phyloP scores from a whole-genome alignment of 2,329 filamentous ascomycete genomes.

The Trichoderma citrinoviride region DNA sequence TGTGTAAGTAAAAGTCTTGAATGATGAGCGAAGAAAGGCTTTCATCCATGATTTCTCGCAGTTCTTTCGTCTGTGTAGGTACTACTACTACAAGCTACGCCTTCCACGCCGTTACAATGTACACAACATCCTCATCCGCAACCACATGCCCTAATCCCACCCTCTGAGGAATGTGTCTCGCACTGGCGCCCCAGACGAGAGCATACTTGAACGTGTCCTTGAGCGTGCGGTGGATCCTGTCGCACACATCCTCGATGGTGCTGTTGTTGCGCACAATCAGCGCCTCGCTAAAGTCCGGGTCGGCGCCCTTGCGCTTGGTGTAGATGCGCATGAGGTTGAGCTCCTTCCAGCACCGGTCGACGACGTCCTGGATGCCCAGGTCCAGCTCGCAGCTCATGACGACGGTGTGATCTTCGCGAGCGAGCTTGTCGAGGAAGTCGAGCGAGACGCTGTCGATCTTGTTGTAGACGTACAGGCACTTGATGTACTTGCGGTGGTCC shows the following conservation, averaged over 20 bases:
- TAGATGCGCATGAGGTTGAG: conserved; percentile 87
- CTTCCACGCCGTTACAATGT: conserved; percentile 63
- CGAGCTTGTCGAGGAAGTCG: conserved; percentile 88
- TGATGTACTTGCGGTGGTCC: conserved; percentile 96
- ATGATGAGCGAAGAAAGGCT: not conserved
- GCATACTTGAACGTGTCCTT: conserved; percentile 99
- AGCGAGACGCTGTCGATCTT: conserved; percentile 96
- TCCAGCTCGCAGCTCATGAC: conserved; percentile 98
- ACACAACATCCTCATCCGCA: conserved; percentile 65
- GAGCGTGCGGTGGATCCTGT: conserved; percentile 85
- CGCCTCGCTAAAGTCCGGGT: conserved; percentile 86
- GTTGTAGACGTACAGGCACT: conserved; percentile 96
- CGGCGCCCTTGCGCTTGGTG: conserved; percentile 91
- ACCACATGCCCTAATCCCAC: conserved; percentile 84
- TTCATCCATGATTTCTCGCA: not conserved
- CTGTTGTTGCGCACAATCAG: conserved; percentile 87
- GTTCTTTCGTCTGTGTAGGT: not conserved
- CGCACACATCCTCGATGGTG: conserved; percentile 94
- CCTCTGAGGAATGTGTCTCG: conserved; percentile 88
- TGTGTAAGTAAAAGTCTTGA: not conserved
- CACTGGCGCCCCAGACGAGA: conserved; percentile 94
- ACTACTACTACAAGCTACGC: conserved; percentile 43
- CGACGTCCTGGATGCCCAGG: conserved; percentile 86
- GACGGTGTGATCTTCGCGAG: conserved; percentile 87
- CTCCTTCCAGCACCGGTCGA: conserved; percentile 94